Base-by-base conservation (phyloP, 2,329 filamentous ascomycete species). In the Alternaria alternata region DNA sequence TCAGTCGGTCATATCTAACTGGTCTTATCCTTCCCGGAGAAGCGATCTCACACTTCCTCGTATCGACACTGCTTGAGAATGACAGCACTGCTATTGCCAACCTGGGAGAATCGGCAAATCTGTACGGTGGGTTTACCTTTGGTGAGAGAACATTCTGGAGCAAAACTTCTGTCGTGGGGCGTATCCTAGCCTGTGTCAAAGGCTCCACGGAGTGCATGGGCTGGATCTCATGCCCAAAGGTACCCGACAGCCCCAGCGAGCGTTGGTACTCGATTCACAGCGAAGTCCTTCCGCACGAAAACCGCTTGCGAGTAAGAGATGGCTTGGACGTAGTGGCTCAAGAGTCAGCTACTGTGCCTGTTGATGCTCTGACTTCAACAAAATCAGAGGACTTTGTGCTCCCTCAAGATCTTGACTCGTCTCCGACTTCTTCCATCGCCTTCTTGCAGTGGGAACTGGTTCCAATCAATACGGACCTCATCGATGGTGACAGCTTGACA, bases 41-140 rank as follows among this genome's bases (percentile, higher is more conserved):
- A 65, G 70, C 80, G 4, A 83, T 85, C 20, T 82, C 80, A 39
- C 82, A 87, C 57, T 79, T 87, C 26, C 76, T 88, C n/a, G 84
- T 88, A 34, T 82, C 82, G 2, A 84, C 84, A 0, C 61, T 87
- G 7, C 74, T 88, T 3, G 86, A 88, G 60, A 87, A 87, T 62
- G 83, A 86, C 56, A 76, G 79, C 12, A 65, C 78, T 4, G 84
- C 84, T 1, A 78, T 87, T 7, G 69, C 75, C 20, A 73, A 73
- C 26, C 76, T 87, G 1, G 85, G 85, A 0, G 79, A 84, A 12
- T 77, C 79, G 7, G 83, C 81, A 0, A 84, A 85, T 63, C 74
- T 87, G 0, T 83, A 85, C 54, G 84, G 85, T 20, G 86, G 85
- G 2, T 86, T 88, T 61, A 70, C 84, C 22, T 86, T 85, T 59